Evolutionary conservation across 2,329 filamentous ascomycete genomes (phyloP), one percentile per base, ranked within the genome.

Genomic region (Raffaelea ambrosiae): DNA sequence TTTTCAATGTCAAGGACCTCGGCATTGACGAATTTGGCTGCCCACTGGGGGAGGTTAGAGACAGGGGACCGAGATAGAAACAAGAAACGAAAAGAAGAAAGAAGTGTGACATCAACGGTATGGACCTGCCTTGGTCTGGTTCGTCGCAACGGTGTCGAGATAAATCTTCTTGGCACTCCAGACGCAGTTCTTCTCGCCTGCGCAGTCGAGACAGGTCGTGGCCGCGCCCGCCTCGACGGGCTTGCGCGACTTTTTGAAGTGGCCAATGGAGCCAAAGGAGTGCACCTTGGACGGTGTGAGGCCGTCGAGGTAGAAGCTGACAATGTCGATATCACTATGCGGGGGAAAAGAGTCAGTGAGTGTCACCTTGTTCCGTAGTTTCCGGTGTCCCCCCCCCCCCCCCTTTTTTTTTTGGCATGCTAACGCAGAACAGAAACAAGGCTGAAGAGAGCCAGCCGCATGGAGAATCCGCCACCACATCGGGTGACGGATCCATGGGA

Each of bases 151-250:
- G 22, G 41, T 31, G 26, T 33, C 41, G 8, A 43, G 3, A 23
- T 43, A 43, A 19, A 43, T 33, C 41, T 43, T 43, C 41, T 43
- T 43, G 23, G 41, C 41, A 16, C 41, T 43, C 41, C 41, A 43
- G 5, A 21, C 41, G 13, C 41, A 43, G 16, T 43, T 43, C 3
- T 4, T 11, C 26, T 43, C 41, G 26, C 31, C 16, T 3, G 23
- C 23, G 19, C 41, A 43, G 23, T 43, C 41, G 16, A 43, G 41
- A 16, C 41, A 43, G n/a, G 16, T 43, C 3, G 13, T 19, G 26
- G 41, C 26, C 3, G 3, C 19, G 41, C 41, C 41, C 16, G 41
- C 41, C 26, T 43, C 41, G 13, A 33, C 41, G 14, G 41, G 41
- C 18, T 43, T 43, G 16, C 41, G 23, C n/a, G 41, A 43, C 23